Evolutionary conservation across 1,284 basidiomycete genomes (phyloP).

Genomic region (Ceratobasidium sp.): DNA sequence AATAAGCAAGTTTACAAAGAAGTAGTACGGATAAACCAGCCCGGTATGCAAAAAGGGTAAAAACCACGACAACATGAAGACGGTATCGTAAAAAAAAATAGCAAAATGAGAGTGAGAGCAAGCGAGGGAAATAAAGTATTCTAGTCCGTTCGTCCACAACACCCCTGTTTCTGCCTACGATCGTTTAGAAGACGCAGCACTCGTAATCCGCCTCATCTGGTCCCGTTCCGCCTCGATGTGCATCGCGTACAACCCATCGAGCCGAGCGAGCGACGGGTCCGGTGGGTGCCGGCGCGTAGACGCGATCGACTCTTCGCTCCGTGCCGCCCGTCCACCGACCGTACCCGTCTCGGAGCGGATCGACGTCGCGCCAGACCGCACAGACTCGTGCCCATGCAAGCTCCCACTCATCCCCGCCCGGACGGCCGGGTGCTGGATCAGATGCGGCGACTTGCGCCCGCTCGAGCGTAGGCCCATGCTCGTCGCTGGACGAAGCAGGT

Average conservation of each 20-base stretch:
- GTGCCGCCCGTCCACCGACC: conserved; percentile 8
- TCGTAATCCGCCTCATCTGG: conserved; percentile 46
- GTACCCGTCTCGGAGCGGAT: conserved; percentile 16
- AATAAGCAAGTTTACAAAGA: conserved; percentile 22
- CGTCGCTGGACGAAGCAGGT: conserved; percentile 33
- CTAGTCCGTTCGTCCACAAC: conserved; percentile 33
- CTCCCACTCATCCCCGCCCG: conserved; percentile 13
- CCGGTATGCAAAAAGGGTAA: conserved; percentile 15
- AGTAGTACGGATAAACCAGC: conserved; percentile 26
- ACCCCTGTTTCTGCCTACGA: not conserved
- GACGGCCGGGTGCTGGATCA: conserved; percentile 36
- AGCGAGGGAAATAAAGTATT: conserved; percentile 14
- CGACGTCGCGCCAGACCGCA: conserved; percentile 31
- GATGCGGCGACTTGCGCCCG: conserved; percentile 29
- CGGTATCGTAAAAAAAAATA: not conserved
- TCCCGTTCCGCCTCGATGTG: conserved; percentile 49
- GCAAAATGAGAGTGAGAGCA: not conserved
- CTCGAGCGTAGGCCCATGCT: conserved; percentile 36
- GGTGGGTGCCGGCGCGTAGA: conserved; percentile 15
- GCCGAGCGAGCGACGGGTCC: conserved; percentile 41
- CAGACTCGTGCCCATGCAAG: conserved; percentile 24
- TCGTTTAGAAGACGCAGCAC: conserved; percentile 12
- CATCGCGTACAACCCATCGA: conserved; percentile 47
- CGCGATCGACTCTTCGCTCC: conserved; percentile 40
- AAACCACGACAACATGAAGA: conserved; percentile 13